phyloP scores from a whole-genome alignment of 1,284 basidiomycete species.

The Pyrrhoderma noxium region DNA sequence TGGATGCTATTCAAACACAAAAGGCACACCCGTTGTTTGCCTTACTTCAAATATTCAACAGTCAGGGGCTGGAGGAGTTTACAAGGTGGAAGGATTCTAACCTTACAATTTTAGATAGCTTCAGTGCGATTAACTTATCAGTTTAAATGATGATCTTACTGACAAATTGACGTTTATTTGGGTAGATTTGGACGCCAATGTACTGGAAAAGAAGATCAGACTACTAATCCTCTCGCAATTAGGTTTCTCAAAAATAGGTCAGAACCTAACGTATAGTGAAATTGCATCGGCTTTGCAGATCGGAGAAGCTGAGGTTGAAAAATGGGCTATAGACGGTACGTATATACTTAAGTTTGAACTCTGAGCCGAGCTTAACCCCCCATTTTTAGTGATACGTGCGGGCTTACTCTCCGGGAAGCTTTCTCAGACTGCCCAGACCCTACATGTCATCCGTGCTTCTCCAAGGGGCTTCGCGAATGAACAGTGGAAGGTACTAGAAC shows the following conservation, averaged over 20 bases:
- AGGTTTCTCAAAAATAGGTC: conserved; percentile 69
- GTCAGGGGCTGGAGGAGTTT: conserved; percentile 58
- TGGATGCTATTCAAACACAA: conserved; percentile 64
- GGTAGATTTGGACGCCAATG: conserved; percentile 44
- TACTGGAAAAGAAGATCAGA: conserved; percentile 76
- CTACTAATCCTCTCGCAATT: conserved; percentile 76
- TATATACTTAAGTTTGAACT: not conserved
- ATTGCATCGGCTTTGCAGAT: conserved; percentile 69
- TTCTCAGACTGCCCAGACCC: conserved; percentile 71
- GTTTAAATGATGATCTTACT: not conserved
- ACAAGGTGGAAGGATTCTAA: conserved; percentile 56
- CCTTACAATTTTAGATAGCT: conserved; percentile 44
- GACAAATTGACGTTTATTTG: not conserved
- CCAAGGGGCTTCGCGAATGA: conserved; percentile 70
- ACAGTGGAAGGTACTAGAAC: conserved; percentile 82
- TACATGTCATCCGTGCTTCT: conserved; percentile 73
- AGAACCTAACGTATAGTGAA: conserved; percentile 68
- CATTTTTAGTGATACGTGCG: conserved; percentile 67
- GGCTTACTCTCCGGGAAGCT: conserved; percentile 80
- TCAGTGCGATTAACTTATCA: conserved; percentile 40
- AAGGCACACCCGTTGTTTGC: conserved; percentile 62
- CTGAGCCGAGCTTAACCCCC: conserved; percentile 8
- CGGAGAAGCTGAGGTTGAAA: conserved; percentile 68
- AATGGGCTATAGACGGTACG: conserved; percentile 88
- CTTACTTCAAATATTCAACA: conserved; percentile 68